Conservation (phyloP, 352 stramenopile genomes). For the Phytophthora pini region DNA sequence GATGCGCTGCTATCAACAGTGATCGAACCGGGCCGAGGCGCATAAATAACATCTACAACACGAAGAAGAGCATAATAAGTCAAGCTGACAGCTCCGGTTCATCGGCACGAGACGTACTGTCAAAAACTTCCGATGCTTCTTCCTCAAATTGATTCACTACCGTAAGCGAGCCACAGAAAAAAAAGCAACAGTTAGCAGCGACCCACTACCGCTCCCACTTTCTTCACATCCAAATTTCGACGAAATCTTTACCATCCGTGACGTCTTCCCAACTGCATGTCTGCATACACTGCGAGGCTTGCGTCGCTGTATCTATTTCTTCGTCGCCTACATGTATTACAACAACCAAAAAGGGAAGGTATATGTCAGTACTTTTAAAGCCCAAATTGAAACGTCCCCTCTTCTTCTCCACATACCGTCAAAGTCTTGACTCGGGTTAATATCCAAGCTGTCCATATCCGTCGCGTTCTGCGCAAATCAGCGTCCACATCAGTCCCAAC, state of each 20-base stretch:
- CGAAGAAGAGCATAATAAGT: constrained; percentile 1
- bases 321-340: constrained; percentile 16
- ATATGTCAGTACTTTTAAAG: too few species aligned
- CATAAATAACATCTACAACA: constrained; percentile 71
- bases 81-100: background rate
- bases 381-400: too few species aligned
- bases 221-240: constrained; percentile 9
- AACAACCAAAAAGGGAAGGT: background rate
- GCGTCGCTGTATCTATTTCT: constrained; percentile 18
- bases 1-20: constrained; percentile 9
- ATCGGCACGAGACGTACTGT: constrained; percentile 48
- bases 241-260: constrained; percentile 36
- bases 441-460: constrained; percentile 71
- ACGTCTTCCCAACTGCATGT: constrained; percentile 43
- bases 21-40: constrained; percentile 16
- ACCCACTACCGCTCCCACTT: constrained; percentile 13
- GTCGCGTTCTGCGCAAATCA: constrained; percentile 40
- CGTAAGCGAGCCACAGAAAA: constrained; percentile 14
- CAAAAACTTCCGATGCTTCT: constrained; percentile 75
- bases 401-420: constrained; percentile 29
- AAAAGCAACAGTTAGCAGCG: constrained; percentile 19
- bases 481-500: constrained; percentile 7
- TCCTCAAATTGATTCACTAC: constrained; percentile 57
- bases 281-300: constrained; percentile 37
- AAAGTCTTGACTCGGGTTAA: constrained; percentile 72